Evolutionary conservation across 495 filamentous ascomycete species (phyloP).

Genomic region (Cetradonia linearis): DNA sequence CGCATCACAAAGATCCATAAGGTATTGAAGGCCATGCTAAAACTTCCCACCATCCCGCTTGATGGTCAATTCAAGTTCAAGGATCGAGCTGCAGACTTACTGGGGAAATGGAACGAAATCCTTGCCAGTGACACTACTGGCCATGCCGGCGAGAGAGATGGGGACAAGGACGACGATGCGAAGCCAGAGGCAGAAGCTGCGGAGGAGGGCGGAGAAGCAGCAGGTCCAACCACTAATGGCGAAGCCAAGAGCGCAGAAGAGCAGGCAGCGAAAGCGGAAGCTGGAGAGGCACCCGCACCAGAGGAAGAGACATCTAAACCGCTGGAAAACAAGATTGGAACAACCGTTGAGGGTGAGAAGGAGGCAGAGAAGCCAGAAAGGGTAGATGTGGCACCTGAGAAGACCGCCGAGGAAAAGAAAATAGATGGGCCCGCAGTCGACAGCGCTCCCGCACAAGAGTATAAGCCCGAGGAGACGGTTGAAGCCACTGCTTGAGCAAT

Average conservation of each 20-base stretch:
- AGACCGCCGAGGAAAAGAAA: constrained; percentile 26
- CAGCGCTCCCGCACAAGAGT: constrained; percentile 19
- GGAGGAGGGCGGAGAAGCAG: constrained; percentile 35
- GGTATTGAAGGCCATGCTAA: constrained; percentile 82
- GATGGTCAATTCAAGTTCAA: constrained; percentile 83
- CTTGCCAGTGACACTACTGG: constrained; percentile 47
- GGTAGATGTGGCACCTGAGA: constrained; percentile 26
- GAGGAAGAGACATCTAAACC: constrained; percentile 27
- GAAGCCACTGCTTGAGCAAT: constrained; percentile 20
- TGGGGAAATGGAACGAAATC: constrained; percentile 74
- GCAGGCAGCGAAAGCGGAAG: constrained; percentile 39
- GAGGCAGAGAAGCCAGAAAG: constrained; percentile 36
- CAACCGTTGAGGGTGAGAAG: constrained; percentile 19
- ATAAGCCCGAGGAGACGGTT: constrained; percentile 27
- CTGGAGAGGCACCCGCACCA: constrained; percentile 28
- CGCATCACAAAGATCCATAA: constrained; percentile 85
- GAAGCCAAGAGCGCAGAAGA: constrained; percentile 32
- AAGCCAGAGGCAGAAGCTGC: constrained; percentile 27
- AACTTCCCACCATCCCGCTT: constrained; percentile 66
- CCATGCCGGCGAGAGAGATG: constrained; percentile 34
- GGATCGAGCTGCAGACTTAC: constrained; percentile 57
- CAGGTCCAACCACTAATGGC: constrained; percentile 40
- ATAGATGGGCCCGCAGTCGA: constrained; percentile 23
- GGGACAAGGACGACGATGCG: constrained; percentile 39
- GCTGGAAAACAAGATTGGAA: constrained; percentile 31